Evolutionary conservation across 768 basidiomycete species (phyloP).

Genomic region (Agaricus sinodeliciosus): DNA sequence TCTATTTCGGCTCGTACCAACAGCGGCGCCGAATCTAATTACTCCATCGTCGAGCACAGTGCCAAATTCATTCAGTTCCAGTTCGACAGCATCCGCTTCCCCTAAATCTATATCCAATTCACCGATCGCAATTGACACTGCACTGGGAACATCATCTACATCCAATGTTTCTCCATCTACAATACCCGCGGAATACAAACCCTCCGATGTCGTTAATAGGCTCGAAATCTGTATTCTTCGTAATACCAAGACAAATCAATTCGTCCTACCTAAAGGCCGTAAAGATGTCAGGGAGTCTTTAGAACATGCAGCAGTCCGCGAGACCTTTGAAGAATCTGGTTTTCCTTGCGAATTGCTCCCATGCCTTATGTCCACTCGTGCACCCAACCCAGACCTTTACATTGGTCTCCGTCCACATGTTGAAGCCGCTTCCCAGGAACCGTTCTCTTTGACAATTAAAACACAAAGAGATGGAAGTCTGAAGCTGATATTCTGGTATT

Average conservation of each 20-base stretch:
- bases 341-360: slow-evolving; percentile 47
- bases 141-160: neutral
- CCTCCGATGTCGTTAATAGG: slow-evolving; percentile 1
- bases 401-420: slow-evolving; percentile 14
- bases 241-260: slow-evolving; percentile 20
- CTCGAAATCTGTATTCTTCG: slow-evolving; percentile 36
- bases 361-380: slow-evolving; percentile 46
- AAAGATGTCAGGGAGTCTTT: slow-evolving; percentile 52
- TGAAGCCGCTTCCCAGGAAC: slow-evolving; percentile 18
- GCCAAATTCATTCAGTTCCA: neutral
- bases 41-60: neutral
- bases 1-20: slow-evolving; percentile 22
- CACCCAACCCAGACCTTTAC: slow-evolving; percentile 40
- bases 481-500: slow-evolving; percentile 50
- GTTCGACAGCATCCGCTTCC: neutral
- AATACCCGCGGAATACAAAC: neutral
- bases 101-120: neutral
- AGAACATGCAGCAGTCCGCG: slow-evolving; percentile 45
- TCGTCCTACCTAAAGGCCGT: slow-evolving; percentile 55
- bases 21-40: neutral
- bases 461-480: slow-evolving; percentile 20
- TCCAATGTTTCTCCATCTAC: neutral
- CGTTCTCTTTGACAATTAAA: slow-evolving; percentile 25
- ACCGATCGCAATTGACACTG: no score
- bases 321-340: slow-evolving; percentile 64